Base-by-base conservation (phyloP, 2,329 filamentous ascomycete genomes). In the Davidsoniella eucalypti region DNA sequence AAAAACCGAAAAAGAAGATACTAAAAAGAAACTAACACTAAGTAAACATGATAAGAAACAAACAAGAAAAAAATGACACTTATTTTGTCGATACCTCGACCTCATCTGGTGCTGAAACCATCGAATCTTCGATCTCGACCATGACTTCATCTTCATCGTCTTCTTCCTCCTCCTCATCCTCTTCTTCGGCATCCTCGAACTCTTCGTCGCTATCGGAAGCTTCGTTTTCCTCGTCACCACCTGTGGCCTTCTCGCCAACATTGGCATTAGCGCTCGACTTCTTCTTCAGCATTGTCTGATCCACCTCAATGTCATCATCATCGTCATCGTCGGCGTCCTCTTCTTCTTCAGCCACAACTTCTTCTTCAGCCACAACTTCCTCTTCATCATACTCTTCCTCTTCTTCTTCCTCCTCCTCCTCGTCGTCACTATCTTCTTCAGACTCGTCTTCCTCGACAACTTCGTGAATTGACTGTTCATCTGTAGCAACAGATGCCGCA, bases 211-310 rank as follows among this genome's bases (percentile, higher is more conserved):
- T 52, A 40, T 52, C 50, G 14, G 50, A 47, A 17, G 21, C 38
- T 38, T 51, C 49, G 16, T 40, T 39, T 16, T 26, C 33, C 40
- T 48, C 41, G 12, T 17, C 41, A 38, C 25, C 47, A 14, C 36
- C 25, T 49, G 54, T 54, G 3, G 54, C 54, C 5, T 56, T 56
- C 25, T 54, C 47, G 2, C 50, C 53, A 37, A 12, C 26, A 33
- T 33, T 8, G 8, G 26, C 26, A 33, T 33, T 33, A 33, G 26
- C 26, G 5, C 26, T 51, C 37, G 17, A 17, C 3, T 48, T 46
- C 38, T 38, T 51, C 36, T 45, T 50, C 41, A 44, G 2, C 26
- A 49, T 49, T 4, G 47, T 49, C 6, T 39, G 26, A 38, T 44
- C 38, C 2, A 21, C 41, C 18, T 50, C 48, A 4, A 36, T 23